Evolutionary conservation across 2,329 filamentous ascomycete genomes (phyloP).

Genomic region (Scytalidium sp.): DNA sequence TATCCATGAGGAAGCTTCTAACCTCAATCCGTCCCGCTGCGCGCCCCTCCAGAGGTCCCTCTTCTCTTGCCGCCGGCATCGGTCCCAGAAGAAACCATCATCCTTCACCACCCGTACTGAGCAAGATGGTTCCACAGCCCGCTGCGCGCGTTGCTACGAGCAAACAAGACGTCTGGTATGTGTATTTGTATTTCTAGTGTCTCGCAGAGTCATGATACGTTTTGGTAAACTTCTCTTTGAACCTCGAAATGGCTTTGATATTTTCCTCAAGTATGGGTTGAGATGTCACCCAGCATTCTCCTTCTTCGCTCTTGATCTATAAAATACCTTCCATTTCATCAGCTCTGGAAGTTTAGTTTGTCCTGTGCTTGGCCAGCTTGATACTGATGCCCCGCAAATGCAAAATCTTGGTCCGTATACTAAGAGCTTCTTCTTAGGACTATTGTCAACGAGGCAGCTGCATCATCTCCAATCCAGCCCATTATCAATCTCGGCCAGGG

Average conservation of each 20-base stretch:
- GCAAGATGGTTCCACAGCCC: constrained; percentile 31
- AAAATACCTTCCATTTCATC: too few species aligned
- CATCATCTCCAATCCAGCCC: constrained; percentile 59
- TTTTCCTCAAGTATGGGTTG: too few species aligned
- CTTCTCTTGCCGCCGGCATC: constrained; percentile 6
- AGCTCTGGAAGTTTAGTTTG: too few species aligned
- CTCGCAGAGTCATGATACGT: too few species aligned
- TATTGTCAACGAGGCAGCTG: constrained; percentile 64
- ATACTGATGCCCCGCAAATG: too few species aligned
- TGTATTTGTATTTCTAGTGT: constrained; percentile 5
- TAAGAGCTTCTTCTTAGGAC: constrained; percentile 41
- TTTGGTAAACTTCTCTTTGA: too few species aligned
- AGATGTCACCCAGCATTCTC: too few species aligned
- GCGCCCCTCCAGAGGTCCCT: neutral
- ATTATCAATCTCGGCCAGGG: constrained; percentile 65
- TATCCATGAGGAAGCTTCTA: neutral
- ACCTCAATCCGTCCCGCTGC: neutral
- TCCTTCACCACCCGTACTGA: constrained; percentile 10
- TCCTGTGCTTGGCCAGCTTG: too few species aligned
- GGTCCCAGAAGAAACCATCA: constrained; percentile 14
- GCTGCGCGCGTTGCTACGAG: constrained; percentile 50
- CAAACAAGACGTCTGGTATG: constrained; percentile 57
- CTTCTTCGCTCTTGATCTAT: too few species aligned
- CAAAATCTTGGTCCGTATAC: too few species aligned
- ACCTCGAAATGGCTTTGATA: too few species aligned